These are phyloP conservation scores for Santalum album DNA, from an alignment of 164 flowering plant genomes.

Conservation along the genomic window DNA sequence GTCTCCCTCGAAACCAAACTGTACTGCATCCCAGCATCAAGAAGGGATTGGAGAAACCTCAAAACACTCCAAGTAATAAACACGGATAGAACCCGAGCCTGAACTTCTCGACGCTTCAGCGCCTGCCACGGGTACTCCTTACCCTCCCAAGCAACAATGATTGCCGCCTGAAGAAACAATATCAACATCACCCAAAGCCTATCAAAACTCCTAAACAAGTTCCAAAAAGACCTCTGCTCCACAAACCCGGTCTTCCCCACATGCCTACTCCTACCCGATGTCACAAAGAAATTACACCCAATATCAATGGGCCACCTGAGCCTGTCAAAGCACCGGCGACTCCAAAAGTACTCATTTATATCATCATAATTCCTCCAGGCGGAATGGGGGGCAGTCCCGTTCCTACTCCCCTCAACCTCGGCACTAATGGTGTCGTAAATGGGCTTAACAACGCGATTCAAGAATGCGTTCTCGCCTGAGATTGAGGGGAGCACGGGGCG, in stretches of 20 bases:
- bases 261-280: slow-evolving; percentile 17
- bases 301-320: slow-evolving; percentile 54
- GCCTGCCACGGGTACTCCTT: slow-evolving; percentile 39
- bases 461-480: slow-evolving; percentile 44
- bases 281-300: slow-evolving; percentile 43
- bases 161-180: slow-evolving; percentile 49
- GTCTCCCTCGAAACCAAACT: slow-evolving; percentile 53
- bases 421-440: slow-evolving; percentile 39
- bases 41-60: slow-evolving; percentile 27
- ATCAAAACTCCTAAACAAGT: slow-evolving; percentile 52
- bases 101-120: slow-evolving; percentile 26
- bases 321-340: slow-evolving; percentile 45
- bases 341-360: slow-evolving; percentile 67
- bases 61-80: slow-evolving; percentile 55
- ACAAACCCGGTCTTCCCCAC: slow-evolving; percentile 71
- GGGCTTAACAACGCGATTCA: slow-evolving; percentile 47
- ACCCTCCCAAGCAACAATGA: slow-evolving; percentile 52
- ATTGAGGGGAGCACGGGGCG: slow-evolving; percentile 40
- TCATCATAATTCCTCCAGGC: slow-evolving; percentile 68
- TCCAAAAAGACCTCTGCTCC: slow-evolving; percentile 66
- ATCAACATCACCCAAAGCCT: slow-evolving; percentile 58
- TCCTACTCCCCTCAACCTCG: slow-evolving; percentile 42
- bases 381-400: slow-evolving; percentile 50
- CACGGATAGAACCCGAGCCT: slow-evolving; percentile 34
- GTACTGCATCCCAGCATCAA: slow-evolving; percentile 34